These are phyloP conservation scores for Sporothrix humicola DNA, from an alignment of 2,329 filamentous ascomycete species.

Conservation along the genomic window DNA sequence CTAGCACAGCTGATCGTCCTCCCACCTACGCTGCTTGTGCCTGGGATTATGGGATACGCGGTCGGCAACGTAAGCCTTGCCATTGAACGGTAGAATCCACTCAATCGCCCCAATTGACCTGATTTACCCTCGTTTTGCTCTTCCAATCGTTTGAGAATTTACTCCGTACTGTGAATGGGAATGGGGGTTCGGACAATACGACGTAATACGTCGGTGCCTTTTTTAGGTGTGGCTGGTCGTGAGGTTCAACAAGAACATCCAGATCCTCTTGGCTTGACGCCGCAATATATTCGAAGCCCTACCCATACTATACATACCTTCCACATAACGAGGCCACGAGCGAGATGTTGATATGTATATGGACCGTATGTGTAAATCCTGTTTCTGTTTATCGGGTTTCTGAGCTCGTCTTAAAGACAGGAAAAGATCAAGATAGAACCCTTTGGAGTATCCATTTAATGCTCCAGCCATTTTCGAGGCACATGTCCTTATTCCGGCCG, in stretches of 20 bases:
- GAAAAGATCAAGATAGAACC: background rate
- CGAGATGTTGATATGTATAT: too few species aligned
- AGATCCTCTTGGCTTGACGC: background rate
- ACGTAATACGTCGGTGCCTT: background rate
- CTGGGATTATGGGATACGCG: slow-evolving; percentile 9
- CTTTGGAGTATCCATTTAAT: too few species aligned
- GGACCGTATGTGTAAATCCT: too few species aligned
- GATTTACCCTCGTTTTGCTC: background rate
- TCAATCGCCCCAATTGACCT: background rate
- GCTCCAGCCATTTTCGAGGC: too few species aligned
- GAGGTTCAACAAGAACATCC: background rate
- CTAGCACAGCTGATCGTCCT: slow-evolving; percentile 17
- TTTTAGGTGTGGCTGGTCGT: background rate
- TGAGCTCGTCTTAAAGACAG: too few species aligned
- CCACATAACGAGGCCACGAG: background rate
- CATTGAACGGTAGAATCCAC: too few species aligned
- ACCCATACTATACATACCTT: background rate
- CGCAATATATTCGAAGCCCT: too few species aligned
- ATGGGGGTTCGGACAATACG: background rate
- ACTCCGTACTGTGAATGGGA: background rate
- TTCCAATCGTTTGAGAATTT: background rate
- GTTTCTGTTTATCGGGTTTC: too few species aligned
- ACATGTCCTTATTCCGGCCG: background rate
- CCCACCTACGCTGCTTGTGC: background rate
- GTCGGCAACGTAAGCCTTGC: slow-evolving; percentile 24